Evolutionary conservation across 768 basidiomycete genomes (phyloP).

Genomic region (Russula foetens): DNA sequence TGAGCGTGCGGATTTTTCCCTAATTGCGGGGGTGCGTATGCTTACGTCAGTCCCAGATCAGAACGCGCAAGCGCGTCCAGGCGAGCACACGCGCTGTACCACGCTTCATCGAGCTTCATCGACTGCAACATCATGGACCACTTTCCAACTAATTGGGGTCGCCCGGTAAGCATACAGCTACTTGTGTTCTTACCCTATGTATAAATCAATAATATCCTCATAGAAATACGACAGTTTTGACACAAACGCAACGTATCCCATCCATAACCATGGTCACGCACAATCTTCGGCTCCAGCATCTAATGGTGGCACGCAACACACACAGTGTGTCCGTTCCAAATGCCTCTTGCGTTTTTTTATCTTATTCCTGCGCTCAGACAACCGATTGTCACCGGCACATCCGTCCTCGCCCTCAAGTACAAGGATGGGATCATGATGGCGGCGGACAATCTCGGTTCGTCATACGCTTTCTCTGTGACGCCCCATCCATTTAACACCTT

Average conservation of each 20-base stretch:
- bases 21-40: background rate
- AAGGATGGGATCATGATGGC: slow-evolving; percentile 98
- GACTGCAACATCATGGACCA: slow-evolving; percentile 53
- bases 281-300: slow-evolving; percentile 31
- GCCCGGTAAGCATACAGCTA: slow-evolving; percentile 13
- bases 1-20: background rate
- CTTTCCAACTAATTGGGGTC: slow-evolving; percentile 77
- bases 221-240: slow-evolving; percentile 73
- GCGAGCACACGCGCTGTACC: too few species aligned
- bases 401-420: slow-evolving; percentile 88
- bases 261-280: slow-evolving; percentile 51
- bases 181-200: background rate
- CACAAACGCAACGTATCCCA: slow-evolving; percentile 68
- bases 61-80: slow-evolving; percentile 15
- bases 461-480: background rate
- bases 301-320: slow-evolving; percentile 62
- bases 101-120: background rate
- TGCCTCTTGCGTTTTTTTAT: background rate
- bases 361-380: slow-evolving; percentile 42
- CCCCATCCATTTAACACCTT: background rate
- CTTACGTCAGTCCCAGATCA: slow-evolving; percentile 5
- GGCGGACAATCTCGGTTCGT: slow-evolving; percentile 89
- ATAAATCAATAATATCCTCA: background rate
- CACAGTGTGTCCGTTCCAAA: slow-evolving; percentile 48
- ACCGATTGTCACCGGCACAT: slow-evolving; percentile 96